phyloP scores from a whole-genome alignment of 345 rosid genomes.

The Salix koriyanagi region DNA sequence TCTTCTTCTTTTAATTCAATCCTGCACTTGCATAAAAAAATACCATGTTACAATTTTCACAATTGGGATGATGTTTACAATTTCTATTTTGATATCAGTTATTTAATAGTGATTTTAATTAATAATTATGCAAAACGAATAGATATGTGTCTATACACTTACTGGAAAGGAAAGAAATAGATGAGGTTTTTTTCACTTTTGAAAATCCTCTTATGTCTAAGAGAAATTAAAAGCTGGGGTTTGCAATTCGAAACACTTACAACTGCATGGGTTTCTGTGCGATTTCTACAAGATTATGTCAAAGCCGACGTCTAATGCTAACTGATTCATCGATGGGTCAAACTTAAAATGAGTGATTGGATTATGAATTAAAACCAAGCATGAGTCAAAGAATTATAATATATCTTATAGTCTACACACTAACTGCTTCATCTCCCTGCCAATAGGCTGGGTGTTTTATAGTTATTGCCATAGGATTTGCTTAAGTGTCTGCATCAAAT shows the following conservation, averaged over 20 bases:
- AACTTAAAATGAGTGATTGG: background rate
- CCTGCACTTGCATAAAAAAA: background rate
- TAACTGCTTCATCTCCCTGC: background rate
- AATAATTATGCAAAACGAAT: too few relatives aligned
- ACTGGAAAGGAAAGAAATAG: background rate
- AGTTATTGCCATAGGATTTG: background rate
- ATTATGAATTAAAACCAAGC: background rate
- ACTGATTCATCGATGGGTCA: background rate
- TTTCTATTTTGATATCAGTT: background rate
- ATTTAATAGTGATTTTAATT: background rate
- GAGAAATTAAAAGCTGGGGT: background rate
- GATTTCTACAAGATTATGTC: background rate
- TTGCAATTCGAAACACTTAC: background rate
- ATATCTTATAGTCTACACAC: background rate
- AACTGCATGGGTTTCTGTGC: background rate
- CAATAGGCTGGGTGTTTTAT: background rate
- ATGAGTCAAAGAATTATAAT: background rate
- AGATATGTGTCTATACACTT: background rate
- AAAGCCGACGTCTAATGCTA: background rate
- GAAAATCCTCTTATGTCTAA: background rate
- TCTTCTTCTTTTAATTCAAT: background rate
- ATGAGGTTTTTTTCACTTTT: background rate
- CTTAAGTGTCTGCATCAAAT: too few relatives aligned
- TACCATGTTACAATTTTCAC: too few relatives aligned
- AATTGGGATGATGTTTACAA: background rate